Evolutionary conservation across 1,139 yeast genomes (phyloP).

Genomic region (Kodamaea suecica): DNA sequence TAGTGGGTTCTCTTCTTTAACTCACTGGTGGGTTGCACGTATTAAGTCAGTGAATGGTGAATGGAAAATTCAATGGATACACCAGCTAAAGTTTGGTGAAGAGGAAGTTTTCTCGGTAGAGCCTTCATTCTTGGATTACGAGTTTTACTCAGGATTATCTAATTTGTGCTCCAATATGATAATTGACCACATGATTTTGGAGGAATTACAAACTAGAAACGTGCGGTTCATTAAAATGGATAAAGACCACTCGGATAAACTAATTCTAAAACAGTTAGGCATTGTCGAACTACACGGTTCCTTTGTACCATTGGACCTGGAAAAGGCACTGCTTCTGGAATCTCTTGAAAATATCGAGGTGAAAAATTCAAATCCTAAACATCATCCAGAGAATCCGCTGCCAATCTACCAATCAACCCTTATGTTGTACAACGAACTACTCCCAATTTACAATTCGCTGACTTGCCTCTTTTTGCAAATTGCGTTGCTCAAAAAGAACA

Average conservation of each 20-base stretch:
- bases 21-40: constrained; percentile 65
- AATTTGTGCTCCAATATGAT: constrained; percentile 56
- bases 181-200: constrained; percentile 60
- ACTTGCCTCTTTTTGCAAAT: constrained; percentile 36
- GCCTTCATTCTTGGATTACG: constrained; percentile 34
- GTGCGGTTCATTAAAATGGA: constrained; percentile 33
- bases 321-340: constrained; percentile 14
- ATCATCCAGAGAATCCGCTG: background rate
- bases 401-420: constrained; percentile 28
- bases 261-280: background rate
- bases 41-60: constrained; percentile 58
- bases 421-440: constrained; percentile 31
- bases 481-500: constrained; percentile 22
- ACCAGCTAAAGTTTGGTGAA: constrained; percentile 18
- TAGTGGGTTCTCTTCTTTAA: constrained; percentile 43
- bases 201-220: constrained; percentile 49
- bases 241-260: constrained; percentile 6
- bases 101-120: constrained; percentile 14
- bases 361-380: too few relatives aligned
- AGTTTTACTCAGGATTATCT: constrained; percentile 48
- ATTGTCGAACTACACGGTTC: background rate
- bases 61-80: constrained; percentile 59
- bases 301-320: too few relatives aligned
- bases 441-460: constrained; percentile 37
- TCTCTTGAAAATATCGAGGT: background rate